These are phyloP conservation scores for Calonectria pseudoreteaudii DNA, from an alignment of 2,329 filamentous ascomycete genomes.

Conservation along the genomic window DNA sequence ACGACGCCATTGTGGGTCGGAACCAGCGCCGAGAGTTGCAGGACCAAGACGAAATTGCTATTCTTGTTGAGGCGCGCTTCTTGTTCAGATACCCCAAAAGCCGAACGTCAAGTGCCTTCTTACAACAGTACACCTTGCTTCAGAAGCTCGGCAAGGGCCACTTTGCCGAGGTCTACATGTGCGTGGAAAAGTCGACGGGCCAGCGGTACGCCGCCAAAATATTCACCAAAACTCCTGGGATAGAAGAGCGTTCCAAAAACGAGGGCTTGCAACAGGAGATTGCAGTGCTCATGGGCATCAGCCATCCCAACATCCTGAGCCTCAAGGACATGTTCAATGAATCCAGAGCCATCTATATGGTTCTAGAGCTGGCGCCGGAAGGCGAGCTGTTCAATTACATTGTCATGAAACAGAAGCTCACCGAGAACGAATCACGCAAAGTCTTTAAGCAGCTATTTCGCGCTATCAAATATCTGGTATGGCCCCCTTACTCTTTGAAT, in stretches of 20 bases:
- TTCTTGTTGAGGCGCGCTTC: neutral
- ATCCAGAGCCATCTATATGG: conserved; percentile 75
- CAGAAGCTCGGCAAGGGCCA: conserved; percentile 93
- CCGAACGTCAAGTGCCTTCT: conserved; percentile 77
- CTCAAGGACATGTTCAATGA: conserved; percentile 97
- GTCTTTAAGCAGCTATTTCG: conserved; percentile 88
- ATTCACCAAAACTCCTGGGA: conserved; percentile 67
- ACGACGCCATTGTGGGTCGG: neutral
- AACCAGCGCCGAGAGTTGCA: neutral
- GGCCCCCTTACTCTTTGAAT: conserved; percentile 38
- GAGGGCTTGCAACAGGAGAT: conserved; percentile 95
- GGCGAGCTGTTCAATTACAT: conserved; percentile 94
- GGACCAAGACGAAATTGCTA: neutral
- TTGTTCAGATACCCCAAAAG: neutral
- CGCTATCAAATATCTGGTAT: conserved; percentile 87
- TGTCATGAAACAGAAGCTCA: conserved; percentile 83
- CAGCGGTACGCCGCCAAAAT: conserved; percentile 91
- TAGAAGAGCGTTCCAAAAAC: conserved; percentile 77
- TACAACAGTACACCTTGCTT: conserved; percentile 85
- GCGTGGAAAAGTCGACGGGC: conserved; percentile 86
- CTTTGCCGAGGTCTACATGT: conserved; percentile 95
- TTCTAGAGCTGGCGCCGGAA: conserved; percentile 86
- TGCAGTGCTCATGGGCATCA: conserved; percentile 93
- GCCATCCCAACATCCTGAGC: conserved; percentile 91
- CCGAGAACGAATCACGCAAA: conserved; percentile 81